Base-by-base conservation (phyloP, 2,329 filamentous ascomycete genomes). In the Pleoardoris graminearum region DNA sequence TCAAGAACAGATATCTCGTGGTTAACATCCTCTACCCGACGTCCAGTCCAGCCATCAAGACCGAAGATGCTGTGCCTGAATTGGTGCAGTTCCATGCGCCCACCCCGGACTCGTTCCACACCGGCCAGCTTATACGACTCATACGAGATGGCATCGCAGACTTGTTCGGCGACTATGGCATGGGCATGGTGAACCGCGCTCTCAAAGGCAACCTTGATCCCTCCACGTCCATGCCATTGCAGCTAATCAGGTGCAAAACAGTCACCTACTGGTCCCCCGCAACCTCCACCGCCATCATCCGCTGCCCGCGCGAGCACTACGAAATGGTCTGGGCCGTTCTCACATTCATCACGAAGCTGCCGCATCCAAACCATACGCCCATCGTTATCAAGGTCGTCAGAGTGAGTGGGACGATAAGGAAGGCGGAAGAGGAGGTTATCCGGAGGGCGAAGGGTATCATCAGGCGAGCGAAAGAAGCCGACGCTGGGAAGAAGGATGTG, bases 1-100 rank as follows among this genome's bases (percentile, higher is more conserved):
- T 97, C 62, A 99, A 99, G 76, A 89, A 96, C 75, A 87, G 94
- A 66, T 99, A 99, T 73, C 83, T 99, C 16, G 85, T 97, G n/a
- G 85, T 97, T 57, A 90, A 96, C 70, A 91, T 97, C 60, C 81
- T 97, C 41, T 97, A 97, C 67, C 91, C 92, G 0, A 81, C 85
- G 6, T 77, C 83, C 11, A 58, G 78, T 8, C 55, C 50, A 23
- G 54, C 55, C 67, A 71, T 51, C 44, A 66, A 64, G 19, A 48
- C 53, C 69, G 63, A 60, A 39, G 60, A 62, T 29, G 75, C 61
- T 62, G 81, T 67, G 73, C 88, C 69, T 73, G 84, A 77, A 39
- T 79, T 89, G 52, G 77, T 97, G 23, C 80, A 86, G 48, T 87
- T 95, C 75, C 88, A 92, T 71, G 85, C 87, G 44, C 91, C 93